Percentiles rank a stretch among this genome's conserved stretches.
These are phyloP conservation scores for Auriscalpium microsporum DNA, from an alignment of 768 basidiomycete species.

Conservation along the genomic window DNA sequence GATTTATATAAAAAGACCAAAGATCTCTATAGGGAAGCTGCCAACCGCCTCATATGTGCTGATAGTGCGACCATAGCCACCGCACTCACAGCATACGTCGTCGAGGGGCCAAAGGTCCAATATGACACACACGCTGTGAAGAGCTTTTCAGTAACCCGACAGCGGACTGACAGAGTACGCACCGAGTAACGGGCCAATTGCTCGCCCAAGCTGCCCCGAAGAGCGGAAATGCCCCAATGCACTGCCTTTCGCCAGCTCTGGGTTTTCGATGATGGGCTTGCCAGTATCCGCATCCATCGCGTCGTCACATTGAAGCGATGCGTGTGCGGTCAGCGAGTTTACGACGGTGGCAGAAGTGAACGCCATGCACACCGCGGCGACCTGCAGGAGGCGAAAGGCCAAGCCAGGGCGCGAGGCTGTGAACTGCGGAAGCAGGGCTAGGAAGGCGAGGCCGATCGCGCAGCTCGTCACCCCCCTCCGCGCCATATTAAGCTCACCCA, in stretches of 20 bases:
- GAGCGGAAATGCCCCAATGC: conserved; percentile 84
- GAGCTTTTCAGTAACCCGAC: neutral
- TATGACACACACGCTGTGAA: conserved; percentile 71
- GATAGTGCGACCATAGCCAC: conserved; percentile 57
- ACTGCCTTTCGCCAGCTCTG: conserved; percentile 72
- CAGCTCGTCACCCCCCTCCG: conserved; percentile 72
- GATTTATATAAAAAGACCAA: neutral
- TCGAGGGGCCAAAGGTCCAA: conserved; percentile 79
- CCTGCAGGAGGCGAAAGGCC: conserved; percentile 48
- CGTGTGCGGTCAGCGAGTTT: conserved; percentile 83
- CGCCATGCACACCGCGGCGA: conserved; percentile 77
- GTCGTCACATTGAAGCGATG: conserved; percentile 87
- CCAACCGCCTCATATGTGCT: conserved; percentile 44
- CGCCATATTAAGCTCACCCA: conserved; percentile 80
- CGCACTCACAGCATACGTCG: conserved; percentile 62
- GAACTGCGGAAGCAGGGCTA: conserved; percentile 62
- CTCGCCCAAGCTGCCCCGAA: conserved; percentile 90
- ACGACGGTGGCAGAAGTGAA: conserved; percentile 96
- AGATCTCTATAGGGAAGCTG: conserved; percentile 6
- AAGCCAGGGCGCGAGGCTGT: conserved; percentile 32
- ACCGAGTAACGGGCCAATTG: conserved; percentile 88
- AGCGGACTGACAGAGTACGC: conserved; percentile 20
- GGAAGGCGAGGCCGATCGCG: conserved; percentile 55
- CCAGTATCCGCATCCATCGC: conserved; percentile 44
- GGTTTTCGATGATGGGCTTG: conserved; percentile 44